These are phyloP conservation scores for Keithomyces neogunnii DNA, from an alignment of 2,329 filamentous ascomycete genomes.

Conservation along the genomic window DNA sequence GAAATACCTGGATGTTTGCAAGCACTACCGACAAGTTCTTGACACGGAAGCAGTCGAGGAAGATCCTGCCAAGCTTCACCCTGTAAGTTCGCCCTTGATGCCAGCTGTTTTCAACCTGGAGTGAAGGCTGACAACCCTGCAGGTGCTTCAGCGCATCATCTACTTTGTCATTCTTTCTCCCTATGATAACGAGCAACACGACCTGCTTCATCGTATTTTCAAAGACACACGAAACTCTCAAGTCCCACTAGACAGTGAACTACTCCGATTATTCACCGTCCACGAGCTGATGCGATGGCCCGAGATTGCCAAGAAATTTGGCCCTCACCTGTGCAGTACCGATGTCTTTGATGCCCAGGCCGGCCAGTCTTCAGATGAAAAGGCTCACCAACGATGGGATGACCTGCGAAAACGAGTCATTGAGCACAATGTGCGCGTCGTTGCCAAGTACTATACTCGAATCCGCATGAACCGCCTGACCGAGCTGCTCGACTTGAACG, in stretches of 20 bases:
- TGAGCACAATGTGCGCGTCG: conserved; percentile 95
- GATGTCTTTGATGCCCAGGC: conserved; percentile 75
- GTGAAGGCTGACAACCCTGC: conserved; percentile 9
- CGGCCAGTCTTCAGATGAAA: conserved; percentile 61
- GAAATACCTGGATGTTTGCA: conserved; percentile 96
- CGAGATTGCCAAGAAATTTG: conserved; percentile 80
- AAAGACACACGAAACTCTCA: conserved; percentile 73
- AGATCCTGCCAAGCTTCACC: conserved; percentile 74
- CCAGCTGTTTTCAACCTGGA: conserved; percentile 6
- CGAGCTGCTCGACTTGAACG: conserved; percentile 80
- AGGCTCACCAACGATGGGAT: conserved; percentile 81
- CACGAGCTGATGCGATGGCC: conserved; percentile 98
- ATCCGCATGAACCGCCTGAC: conserved; percentile 89
- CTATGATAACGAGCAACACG: conserved; percentile 97
- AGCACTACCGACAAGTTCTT: conserved; percentile 93
- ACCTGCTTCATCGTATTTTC: conserved; percentile 88
- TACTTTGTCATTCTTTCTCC: conserved; percentile 96
- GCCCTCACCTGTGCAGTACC: conserved; percentile 75
- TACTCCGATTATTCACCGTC: conserved; percentile 90
- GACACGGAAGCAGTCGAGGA: conserved; percentile 94
- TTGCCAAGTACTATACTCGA: conserved; percentile 98
- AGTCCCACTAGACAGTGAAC: conserved; percentile 70
- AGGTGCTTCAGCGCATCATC: conserved; percentile 90
- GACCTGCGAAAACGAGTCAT: conserved; percentile 97
- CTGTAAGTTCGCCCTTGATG: conserved; percentile 45